Evolutionary conservation across 2,329 filamentous ascomycete species (phyloP).

Genomic region (Alternaria angustiovoidea): DNA sequence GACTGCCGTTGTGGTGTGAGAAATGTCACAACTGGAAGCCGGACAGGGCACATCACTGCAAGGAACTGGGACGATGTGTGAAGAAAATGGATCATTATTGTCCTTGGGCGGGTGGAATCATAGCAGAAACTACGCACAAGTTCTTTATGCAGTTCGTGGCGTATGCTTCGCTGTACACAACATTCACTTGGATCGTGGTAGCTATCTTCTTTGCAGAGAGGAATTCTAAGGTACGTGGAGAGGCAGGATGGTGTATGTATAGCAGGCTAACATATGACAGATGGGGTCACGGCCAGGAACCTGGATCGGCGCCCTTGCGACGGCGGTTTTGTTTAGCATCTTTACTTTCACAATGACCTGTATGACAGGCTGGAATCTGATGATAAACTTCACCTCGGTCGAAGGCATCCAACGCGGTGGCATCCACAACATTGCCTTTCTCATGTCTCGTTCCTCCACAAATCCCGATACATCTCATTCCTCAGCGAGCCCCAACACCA

Average conservation of each 20-base stretch:
- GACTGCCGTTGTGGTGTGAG: conserved; percentile 83
- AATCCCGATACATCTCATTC: conserved; percentile 5
- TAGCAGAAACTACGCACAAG: conserved; percentile 86
- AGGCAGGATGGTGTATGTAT: too few species aligned
- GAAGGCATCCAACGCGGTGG: conserved; percentile 72
- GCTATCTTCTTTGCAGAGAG: conserved; percentile 70
- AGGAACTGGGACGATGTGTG: conserved; percentile 81
- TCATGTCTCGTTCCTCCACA: conserved; percentile 42
- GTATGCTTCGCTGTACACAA: conserved; percentile 74
- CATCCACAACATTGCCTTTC: conserved; percentile 77
- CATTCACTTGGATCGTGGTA: conserved; percentile 68
- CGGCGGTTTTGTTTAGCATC: conserved; percentile 78
- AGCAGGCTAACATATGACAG: conserved; percentile 15
- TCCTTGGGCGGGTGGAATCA: conserved; percentile 92
- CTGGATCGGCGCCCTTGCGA: conserved; percentile 70
- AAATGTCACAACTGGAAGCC: conserved; percentile 87
- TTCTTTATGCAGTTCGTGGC: conserved; percentile 89
- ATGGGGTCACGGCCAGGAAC: conserved; percentile 37
- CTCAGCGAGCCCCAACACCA: not conserved
- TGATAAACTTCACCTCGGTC: conserved; percentile 82
- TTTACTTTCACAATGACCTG: conserved; percentile 80
- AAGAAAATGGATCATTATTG: conserved; percentile 95
- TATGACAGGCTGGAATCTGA: conserved; percentile 74
- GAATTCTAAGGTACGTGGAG: conserved; percentile 53
- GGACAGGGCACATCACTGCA: conserved; percentile 86